Base-by-base conservation (phyloP, 164 flowering plant genomes). In the Vitis vinifera region DNA sequence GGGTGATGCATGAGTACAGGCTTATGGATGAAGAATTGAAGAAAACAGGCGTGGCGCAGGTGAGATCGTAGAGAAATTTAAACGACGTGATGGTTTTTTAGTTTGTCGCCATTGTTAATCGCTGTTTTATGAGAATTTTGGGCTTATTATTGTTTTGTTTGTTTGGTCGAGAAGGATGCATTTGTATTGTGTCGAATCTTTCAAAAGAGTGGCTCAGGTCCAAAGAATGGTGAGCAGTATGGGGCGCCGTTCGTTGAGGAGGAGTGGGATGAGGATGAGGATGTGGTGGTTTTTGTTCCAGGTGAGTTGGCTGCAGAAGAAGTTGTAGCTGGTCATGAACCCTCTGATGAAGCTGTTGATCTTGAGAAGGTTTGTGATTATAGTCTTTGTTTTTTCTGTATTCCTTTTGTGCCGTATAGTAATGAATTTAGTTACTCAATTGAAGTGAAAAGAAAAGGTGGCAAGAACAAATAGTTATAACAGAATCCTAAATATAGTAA, bases 171-270 rank as follows among this genome's bases (percentile, higher is more conserved):
- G 74, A 55, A 88, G 90, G 92, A 82, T 78, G 78, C 89, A 3
- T 86, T 76, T 81, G 92, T 88, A 53, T 65, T 88, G 31, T 88
- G 92, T 71, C 81, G 89, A 71, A 80, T 88, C 15, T 88, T 88
- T 65, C 87, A 85, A 75, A 88, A 88, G 78, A 88, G 92, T 75
- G 92, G 92, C 7, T 53, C 92, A 1, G 92, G 92, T 63, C 90
- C 92, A 1, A 88, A 86, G 80, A 88, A 86, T 68, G 90, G 88
- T 14, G 92, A 88, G 73, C 79, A 83, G 63, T 86, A 86, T 70
- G 92, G 92, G 19, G 90, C 90, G 11, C 92, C 92, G 3, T 83
- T 86, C 67, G 51, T 85, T 68, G 92, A 86, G 70, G 90, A 88
- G 72, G 92, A 88, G 69, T 88, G 92, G 89, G 89, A 86, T 30